A percentile compares a stretch with the other conserved stretches of the same genome.
phyloP scores from a whole-genome alignment of 495 filamentous ascomycete genomes.

The Aspergillus leporis region DNA sequence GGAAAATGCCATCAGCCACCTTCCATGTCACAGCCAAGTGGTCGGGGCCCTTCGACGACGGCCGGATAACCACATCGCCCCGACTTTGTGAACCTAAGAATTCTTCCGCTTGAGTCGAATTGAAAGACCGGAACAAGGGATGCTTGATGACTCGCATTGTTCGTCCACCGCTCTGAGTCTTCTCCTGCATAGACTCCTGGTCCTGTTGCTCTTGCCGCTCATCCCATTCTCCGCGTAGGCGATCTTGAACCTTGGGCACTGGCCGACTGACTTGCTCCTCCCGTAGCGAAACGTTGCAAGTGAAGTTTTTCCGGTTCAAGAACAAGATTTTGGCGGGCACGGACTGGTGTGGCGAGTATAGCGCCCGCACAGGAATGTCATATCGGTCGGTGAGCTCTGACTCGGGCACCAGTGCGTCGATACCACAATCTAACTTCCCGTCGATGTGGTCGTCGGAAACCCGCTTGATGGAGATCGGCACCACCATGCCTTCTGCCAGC shows the following conservation, averaged over 20 bases:
- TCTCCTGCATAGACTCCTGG: conserved; percentile 72
- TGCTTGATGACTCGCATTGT: conserved; percentile 95
- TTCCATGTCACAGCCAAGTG: conserved; percentile 98
- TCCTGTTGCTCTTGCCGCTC: conserved; percentile 75
- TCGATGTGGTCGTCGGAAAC: conserved; percentile 90
- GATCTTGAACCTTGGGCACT: conserved; percentile 63
- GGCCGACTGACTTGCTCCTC: conserved; percentile 76
- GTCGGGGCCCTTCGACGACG: conserved; percentile 89
- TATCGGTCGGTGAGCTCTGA: conserved; percentile 68
- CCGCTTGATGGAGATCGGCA: conserved; percentile 83
- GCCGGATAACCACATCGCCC: conserved; percentile 92
- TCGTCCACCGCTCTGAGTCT: conserved; percentile 77
- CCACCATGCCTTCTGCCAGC: conserved; percentile 82
- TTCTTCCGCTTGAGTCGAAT: conserved; percentile 89
- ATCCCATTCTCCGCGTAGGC: conserved; percentile 82
- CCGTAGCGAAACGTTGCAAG: conserved; percentile 77
- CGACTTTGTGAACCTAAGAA: conserved; percentile 79
- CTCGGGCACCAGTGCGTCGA: conserved; percentile 81
- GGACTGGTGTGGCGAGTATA: conserved; percentile 74
- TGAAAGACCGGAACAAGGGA: conserved; percentile 90
- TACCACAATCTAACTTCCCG: conserved; percentile 88
- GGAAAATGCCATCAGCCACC: conserved; percentile 89
- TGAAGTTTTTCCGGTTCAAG: conserved; percentile 79
- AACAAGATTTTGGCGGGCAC: conserved; percentile 83
- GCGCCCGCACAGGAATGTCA: conserved; percentile 53